Conservation (phyloP, 495 filamentous ascomycete species). For the Corynascus novoguineensis region DNA sequence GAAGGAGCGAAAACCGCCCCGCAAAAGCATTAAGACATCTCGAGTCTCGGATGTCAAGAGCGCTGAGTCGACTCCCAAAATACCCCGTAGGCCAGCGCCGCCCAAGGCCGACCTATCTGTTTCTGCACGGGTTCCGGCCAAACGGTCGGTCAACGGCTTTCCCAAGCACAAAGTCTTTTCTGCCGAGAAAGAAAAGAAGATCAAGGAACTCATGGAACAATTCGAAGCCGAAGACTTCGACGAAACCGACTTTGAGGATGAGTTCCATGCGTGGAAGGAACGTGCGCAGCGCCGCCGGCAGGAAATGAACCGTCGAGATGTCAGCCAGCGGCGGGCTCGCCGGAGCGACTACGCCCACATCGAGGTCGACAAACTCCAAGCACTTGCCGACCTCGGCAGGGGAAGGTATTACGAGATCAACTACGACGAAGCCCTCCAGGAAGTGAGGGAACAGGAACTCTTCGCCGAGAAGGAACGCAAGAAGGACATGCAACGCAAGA, state of each 20-base stretch:
- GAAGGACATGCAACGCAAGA: slow-evolving; percentile 98
- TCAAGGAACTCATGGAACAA: slow-evolving; percentile 56
- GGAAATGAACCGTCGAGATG: slow-evolving; percentile 54
- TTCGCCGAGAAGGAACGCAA: slow-evolving; percentile 97
- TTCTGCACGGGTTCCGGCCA: slow-evolving; percentile 41
- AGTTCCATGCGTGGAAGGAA: slow-evolving; percentile 49
- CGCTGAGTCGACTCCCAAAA: slow-evolving; percentile 36
- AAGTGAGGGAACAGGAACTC: slow-evolving; percentile 84
- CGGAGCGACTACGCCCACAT: slow-evolving; percentile 32
- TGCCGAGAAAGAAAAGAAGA: slow-evolving; percentile 61
- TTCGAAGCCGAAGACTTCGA: slow-evolving; percentile 69
- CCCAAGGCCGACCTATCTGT: slow-evolving; percentile 42
- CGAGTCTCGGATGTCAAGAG: slow-evolving; percentile 38
- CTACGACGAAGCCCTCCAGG: slow-evolving; percentile 63
- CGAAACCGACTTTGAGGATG: slow-evolving; percentile 54
- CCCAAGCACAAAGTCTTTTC: slow-evolving; percentile 50
- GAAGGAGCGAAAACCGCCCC: slow-evolving; percentile 32
- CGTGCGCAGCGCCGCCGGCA: slow-evolving; percentile 56
- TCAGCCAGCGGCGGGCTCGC: slow-evolving; percentile 50
- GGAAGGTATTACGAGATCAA: slow-evolving; percentile 44
- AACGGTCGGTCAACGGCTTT: slow-evolving; percentile 48
- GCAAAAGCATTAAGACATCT: slow-evolving; percentile 38
- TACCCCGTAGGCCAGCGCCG: slow-evolving; percentile 34
- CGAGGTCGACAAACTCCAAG: slow-evolving; percentile 35
- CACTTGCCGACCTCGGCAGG: slow-evolving; percentile 47